Base-by-base conservation (phyloP, 768 basidiomycete species). In the Leccinum longicurvipes region DNA sequence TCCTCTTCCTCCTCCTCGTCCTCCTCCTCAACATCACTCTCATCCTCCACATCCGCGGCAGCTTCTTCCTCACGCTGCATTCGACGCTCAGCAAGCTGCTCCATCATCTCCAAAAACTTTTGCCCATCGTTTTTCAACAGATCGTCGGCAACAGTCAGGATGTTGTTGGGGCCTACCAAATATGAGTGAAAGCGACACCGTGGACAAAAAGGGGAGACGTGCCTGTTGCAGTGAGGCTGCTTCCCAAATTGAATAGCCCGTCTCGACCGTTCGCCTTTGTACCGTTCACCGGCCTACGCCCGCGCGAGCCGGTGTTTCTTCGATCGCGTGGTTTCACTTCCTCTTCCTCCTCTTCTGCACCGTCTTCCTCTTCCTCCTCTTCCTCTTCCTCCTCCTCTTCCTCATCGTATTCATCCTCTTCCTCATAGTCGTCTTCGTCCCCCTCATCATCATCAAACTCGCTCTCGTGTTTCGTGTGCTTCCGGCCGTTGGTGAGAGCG, bases 81-180 rank as follows among this genome's bases (percentile, higher is more conserved):
- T 45, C 96, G 83, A 49, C 93, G 83, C 67, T 97, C 93, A 0
- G 96, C 95, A 19, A 99, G 82, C 73, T 96, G 93, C 72, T 98
- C 97, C 97, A 99, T 99, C 97, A 99, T 99, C 78, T 99, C 97
- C 64, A 99, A 76, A 77, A 99, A 99, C 77, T 97, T 98, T 67
- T 94, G 92, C 2, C 96, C 96, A 66, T 99, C 95, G 66, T 98
- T 98, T 79, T 97, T 97, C 64, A 99, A 80, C 45, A 99, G 82
- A 75, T 99, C 97, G 68, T 99, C 97, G 46, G 97, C 97, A 51
- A 99, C 96, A 21, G 97, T 99, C 45, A 99, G 80, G 69, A 99
- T 98, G 66, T 94, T 95, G 66, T 92, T 94, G 71, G 87, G 87
- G 53, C 86, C 88, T 89, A 61, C 47, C 15, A 54, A 17, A 57